Evolutionary conservation across 179 eudicot genomes (phyloP).

Genomic region (Pouteria campechiana): DNA sequence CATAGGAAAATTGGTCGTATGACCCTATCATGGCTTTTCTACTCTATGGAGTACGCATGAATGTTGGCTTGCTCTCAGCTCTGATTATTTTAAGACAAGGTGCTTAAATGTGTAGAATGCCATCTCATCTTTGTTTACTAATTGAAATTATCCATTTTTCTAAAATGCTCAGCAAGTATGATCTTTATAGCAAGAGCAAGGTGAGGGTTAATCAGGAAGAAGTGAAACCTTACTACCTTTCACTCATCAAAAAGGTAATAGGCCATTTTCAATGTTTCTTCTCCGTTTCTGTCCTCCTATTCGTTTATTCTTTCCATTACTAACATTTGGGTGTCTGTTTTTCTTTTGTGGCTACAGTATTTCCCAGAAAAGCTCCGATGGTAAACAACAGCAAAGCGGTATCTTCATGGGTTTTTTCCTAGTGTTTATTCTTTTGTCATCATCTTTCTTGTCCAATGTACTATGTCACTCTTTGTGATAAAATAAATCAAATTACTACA

Average conservation of each 20-base stretch:
- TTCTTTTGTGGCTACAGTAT: constrained; percentile 3
- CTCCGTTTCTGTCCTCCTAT: background rate
- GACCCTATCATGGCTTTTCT: too few species aligned
- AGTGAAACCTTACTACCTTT: constrained; percentile 37
- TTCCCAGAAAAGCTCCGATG: constrained; percentile 10
- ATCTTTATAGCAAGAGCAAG: constrained; percentile 46
- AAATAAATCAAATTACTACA: too few species aligned
- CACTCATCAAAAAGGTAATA: constrained; percentile 27
- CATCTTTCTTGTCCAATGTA: too few species aligned
- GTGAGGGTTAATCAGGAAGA: constrained; percentile 21
- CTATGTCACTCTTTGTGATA: too few species aligned
- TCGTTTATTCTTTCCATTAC: background rate
- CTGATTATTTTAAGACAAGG: too few species aligned
- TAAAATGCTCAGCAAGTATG: constrained; percentile 36
- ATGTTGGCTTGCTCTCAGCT: background rate
- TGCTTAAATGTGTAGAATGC: too few species aligned
- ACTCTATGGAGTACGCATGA: too few species aligned
- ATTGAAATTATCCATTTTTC: too few species aligned
- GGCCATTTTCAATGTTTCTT: background rate
- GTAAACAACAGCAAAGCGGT: constrained; percentile 13
- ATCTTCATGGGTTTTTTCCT: too few species aligned
- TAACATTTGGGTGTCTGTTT: background rate
- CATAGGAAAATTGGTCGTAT: background rate
- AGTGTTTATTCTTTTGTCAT: too few species aligned
- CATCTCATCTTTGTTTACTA: too few species aligned